Evolutionary conservation across 1,284 basidiomycete genomes (phyloP).

Genomic region (Fomes fomentarius): DNA sequence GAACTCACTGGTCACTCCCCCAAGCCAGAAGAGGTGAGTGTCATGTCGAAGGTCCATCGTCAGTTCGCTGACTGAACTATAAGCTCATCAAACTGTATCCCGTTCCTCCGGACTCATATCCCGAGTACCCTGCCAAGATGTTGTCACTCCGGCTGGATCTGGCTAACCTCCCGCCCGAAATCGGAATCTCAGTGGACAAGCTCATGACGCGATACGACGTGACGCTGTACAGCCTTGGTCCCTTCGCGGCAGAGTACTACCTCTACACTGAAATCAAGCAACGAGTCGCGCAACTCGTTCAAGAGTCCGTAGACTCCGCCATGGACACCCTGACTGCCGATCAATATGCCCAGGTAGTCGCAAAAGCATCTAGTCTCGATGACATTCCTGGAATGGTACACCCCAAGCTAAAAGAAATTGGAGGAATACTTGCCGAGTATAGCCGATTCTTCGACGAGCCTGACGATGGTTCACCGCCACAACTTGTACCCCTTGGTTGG

Average conservation of each 20-base stretch:
- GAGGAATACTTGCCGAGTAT: slow-evolving; percentile 55
- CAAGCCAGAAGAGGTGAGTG: slow-evolving; percentile 64
- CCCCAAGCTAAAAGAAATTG: slow-evolving; percentile 47
- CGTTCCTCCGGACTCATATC: slow-evolving; percentile 49
- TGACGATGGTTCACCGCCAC: slow-evolving; percentile 33
- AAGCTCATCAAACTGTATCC: slow-evolving; percentile 65
- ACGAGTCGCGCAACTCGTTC: slow-evolving; percentile 43
- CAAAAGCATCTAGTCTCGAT: slow-evolving; percentile 8
- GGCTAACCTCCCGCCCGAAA: slow-evolving; percentile 43
- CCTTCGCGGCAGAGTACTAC: slow-evolving; percentile 61
- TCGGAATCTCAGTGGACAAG: slow-evolving; percentile 57
- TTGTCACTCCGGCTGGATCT: slow-evolving; percentile 58
- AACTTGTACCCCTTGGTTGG: slow-evolving; percentile 55
- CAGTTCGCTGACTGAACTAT: not conserved
- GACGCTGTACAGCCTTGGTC: slow-evolving; percentile 55
- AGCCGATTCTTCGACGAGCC: slow-evolving; percentile 48
- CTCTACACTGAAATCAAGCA: slow-evolving; percentile 62
- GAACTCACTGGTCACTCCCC: slow-evolving; percentile 66
- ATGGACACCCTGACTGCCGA: slow-evolving; percentile 25
- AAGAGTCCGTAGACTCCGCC: slow-evolving; percentile 32
- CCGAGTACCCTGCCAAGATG: slow-evolving; percentile 53
- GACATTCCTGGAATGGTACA: slow-evolving; percentile 25
- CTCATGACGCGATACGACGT: slow-evolving; percentile 61
- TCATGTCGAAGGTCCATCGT: not conserved
- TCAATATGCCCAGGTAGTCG: slow-evolving; percentile 15